Evolutionary conservation across 768 basidiomycete genomes (phyloP).

Genomic region (Cystobasidiopsis lactophilus): DNA sequence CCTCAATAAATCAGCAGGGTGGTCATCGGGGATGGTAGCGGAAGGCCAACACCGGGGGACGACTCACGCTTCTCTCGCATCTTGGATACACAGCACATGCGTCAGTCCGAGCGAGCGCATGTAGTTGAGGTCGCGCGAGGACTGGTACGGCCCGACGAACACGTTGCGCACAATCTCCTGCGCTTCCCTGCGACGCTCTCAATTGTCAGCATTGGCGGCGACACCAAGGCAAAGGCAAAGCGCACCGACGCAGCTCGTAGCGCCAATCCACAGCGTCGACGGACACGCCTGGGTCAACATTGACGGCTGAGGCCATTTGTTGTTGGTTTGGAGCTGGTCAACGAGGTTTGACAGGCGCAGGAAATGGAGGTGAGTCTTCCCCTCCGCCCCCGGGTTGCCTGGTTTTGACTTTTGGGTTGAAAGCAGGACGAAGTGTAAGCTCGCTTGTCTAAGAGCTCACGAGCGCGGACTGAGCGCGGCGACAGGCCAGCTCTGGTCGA

Average conservation of each 20-base stretch:
- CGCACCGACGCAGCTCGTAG: constrained; percentile 90
- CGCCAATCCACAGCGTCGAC: constrained; percentile 26
- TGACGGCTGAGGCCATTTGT: neutral
- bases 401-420: too few relatives aligned
- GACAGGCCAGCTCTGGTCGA: too few relatives aligned
- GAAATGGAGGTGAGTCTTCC: too few relatives aligned
- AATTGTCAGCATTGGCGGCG: too few relatives aligned
- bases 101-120: constrained; percentile 47
- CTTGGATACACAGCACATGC: constrained; percentile 41
- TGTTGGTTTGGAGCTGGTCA: neutral
- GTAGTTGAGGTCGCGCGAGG: constrained; percentile 55
- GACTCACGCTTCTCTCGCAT: constrained; percentile 13
- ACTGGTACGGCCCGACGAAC: constrained; percentile 65
- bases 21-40: neutral
- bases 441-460: too few relatives aligned
- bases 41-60: neutral
- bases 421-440: too few relatives aligned
- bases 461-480: too few relatives aligned
- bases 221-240: too few relatives aligned
- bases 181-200: too few relatives aligned
- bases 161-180: constrained; percentile 66
- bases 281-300: neutral
- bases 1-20: neutral
- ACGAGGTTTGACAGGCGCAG: too few relatives aligned
- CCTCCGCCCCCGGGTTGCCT: too few relatives aligned